phyloP scores from a whole-genome alignment of 2,329 filamentous ascomycete species.

The Dactylellina drechsleri region DNA sequence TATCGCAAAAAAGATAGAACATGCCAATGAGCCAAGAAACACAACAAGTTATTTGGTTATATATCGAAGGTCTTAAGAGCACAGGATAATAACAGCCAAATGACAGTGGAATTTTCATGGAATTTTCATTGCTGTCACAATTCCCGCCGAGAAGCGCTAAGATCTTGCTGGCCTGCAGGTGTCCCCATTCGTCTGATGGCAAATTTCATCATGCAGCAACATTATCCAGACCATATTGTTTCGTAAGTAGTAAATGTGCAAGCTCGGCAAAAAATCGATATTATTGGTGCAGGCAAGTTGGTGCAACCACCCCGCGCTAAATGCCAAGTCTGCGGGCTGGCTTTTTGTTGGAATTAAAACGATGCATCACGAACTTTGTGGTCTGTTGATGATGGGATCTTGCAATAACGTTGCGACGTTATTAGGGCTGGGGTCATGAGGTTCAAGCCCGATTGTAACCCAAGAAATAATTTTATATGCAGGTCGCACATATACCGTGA shows the following conservation, averaged over 20 bases:
- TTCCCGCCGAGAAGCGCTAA: not conserved
- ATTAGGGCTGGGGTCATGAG: slow-evolving; percentile 7
- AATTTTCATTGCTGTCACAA: no score
- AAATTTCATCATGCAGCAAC: not conserved
- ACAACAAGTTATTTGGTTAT: no score
- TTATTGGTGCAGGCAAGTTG: not conserved
- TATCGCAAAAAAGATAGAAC: no score
- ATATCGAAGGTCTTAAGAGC: no score
- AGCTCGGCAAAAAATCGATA: not conserved
- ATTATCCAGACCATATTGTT: not conserved
- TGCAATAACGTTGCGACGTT: not conserved
- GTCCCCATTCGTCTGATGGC: not conserved
- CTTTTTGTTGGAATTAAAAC: not conserved
- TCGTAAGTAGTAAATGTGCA: not conserved
- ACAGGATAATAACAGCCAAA: no score
- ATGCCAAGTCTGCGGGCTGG: not conserved
- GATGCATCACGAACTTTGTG: not conserved
- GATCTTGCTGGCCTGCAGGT: not conserved
- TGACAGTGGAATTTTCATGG: no score
- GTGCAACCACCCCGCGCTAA: not conserved
- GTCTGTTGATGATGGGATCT: no score
- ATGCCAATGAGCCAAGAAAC: no score
- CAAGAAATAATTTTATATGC: slow-evolving; percentile 12
- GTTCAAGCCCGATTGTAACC: slow-evolving; percentile 34
- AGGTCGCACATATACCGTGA: not conserved